These are phyloP conservation scores for Alternaria atra DNA, from an alignment of 2,329 filamentous ascomycete species.

Conservation along the genomic window DNA sequence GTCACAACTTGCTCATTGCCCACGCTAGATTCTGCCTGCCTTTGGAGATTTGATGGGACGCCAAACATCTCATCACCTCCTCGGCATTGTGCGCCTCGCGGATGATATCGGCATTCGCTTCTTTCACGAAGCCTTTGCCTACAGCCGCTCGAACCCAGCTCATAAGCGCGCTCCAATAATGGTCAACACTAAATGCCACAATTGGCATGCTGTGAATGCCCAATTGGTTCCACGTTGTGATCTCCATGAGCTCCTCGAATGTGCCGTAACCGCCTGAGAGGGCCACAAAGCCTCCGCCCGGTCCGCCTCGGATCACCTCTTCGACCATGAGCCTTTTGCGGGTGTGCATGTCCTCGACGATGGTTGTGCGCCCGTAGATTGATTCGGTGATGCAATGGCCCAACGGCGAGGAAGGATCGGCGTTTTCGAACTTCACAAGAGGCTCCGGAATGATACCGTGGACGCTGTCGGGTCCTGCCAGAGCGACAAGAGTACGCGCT, in stretches of 20 bases:
- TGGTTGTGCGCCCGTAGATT: too few relatives aligned
- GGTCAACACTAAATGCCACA: constrained; percentile 84
- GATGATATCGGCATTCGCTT: not conserved
- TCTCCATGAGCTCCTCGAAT: constrained; percentile 92
- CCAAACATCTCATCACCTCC: not conserved
- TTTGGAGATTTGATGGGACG: not conserved
- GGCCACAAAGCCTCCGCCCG: constrained; percentile 76
- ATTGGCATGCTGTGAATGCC: constrained; percentile 83
- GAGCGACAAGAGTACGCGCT: too few relatives aligned
- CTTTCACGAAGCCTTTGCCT: not conserved
- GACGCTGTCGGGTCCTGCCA: too few relatives aligned
- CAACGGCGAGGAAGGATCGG: too few relatives aligned
- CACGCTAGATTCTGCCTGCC: not conserved
- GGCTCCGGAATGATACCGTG: too few relatives aligned
- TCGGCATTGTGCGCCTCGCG: not conserved
- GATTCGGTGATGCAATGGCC: too few relatives aligned
- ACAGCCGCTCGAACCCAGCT: not conserved
- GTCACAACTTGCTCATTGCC: not conserved
- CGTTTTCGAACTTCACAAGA: too few relatives aligned
- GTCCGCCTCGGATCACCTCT: too few relatives aligned
- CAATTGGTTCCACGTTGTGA: constrained; percentile 93
- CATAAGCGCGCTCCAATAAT: constrained; percentile 70
- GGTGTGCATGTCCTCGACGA: too few relatives aligned
- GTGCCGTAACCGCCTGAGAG: constrained; percentile 91
- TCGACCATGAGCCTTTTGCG: too few relatives aligned